Conservation (phyloP, 192 early-diverging fungal species). For the Mortierella alpina region DNA sequence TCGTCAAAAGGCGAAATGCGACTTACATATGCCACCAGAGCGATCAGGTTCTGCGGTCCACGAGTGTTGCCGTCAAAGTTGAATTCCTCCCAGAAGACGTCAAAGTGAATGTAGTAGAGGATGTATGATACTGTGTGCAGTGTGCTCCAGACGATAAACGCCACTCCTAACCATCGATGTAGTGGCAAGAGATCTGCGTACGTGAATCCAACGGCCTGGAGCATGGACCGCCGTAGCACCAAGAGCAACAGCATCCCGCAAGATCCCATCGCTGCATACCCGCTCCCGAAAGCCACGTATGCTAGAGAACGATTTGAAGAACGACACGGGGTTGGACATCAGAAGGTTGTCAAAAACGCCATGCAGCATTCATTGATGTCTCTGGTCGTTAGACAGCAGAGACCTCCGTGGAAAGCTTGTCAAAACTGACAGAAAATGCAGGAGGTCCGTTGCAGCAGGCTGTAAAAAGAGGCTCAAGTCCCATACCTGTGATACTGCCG, state of each 20-base stretch:
- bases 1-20: background rate
- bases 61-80: conserved; percentile 47
- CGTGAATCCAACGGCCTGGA: conserved; percentile 39
- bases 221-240: conserved; percentile 41
- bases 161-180: conserved; percentile 37
- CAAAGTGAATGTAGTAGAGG: conserved; percentile 34
- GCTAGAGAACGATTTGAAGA: background rate
- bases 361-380: background rate
- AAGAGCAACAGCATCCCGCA: conserved; percentile 35
- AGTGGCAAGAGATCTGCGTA: conserved; percentile 46
- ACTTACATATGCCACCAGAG: conserved; percentile 41
- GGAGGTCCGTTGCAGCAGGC: too few species aligned
- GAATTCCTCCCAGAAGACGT: conserved; percentile 33
- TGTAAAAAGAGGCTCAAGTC: background rate
- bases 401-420: background rate
- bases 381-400: background rate
- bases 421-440: background rate
- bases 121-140: conserved; percentile 34
- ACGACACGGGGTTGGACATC: background rate
- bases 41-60: conserved; percentile 47
- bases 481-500: conserved; percentile 34
- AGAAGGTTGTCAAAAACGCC: background rate
- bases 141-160: conserved; percentile 31
- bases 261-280: conserved; percentile 46
- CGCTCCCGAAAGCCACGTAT: conserved; percentile 29